Percentiles rank a stretch among this genome's conserved stretches.
These are phyloP conservation scores for Trypanosomatidae sp. DNA, from an alignment of 208 protist genomes.

Conservation along the genomic window DNA sequence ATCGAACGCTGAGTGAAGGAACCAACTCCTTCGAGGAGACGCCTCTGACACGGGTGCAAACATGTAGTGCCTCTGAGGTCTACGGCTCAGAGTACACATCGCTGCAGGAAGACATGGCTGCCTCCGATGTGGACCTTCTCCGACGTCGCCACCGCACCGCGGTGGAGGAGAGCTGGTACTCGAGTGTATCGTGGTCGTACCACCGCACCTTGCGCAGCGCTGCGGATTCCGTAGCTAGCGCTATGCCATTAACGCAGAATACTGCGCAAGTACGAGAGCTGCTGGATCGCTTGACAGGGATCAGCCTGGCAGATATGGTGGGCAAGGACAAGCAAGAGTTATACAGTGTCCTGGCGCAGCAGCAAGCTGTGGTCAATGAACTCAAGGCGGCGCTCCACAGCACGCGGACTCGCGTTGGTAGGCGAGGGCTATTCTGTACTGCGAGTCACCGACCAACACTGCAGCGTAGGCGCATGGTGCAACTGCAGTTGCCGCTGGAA, in stretches of 20 bases:
- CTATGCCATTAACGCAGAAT: background rate
- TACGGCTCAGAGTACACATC: conserved; percentile 18
- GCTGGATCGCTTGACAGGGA: background rate
- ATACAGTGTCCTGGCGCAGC: conserved; percentile 30
- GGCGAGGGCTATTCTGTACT: background rate
- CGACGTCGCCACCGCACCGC: conserved; percentile 1
- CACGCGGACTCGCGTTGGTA: too few species aligned
- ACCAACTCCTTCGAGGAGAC: conserved; percentile 2
- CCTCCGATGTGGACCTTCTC: conserved; percentile 6
- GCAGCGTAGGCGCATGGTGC: conserved; percentile 6
- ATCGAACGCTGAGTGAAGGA: background rate
- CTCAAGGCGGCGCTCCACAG: conserved; percentile 22
- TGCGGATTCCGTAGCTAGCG: background rate
- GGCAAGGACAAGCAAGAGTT: conserved; percentile 26
- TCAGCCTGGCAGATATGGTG: conserved; percentile 3
- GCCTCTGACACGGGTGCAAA: conserved; percentile 12
- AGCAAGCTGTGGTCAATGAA: conserved; percentile 45
- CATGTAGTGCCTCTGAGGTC: conserved; percentile 14
- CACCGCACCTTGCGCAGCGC: conserved; percentile 4
- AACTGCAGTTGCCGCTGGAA: background rate
- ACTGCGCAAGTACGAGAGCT: conserved; percentile 10
- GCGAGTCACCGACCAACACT: background rate
- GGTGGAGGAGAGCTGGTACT: conserved; percentile 37
- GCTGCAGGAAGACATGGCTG: conserved; percentile 14
- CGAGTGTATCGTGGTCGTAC: conserved; percentile 24